Base-by-base conservation (phyloP, 805 yeast genomes). In the Suhomyces pyralidae region DNA sequence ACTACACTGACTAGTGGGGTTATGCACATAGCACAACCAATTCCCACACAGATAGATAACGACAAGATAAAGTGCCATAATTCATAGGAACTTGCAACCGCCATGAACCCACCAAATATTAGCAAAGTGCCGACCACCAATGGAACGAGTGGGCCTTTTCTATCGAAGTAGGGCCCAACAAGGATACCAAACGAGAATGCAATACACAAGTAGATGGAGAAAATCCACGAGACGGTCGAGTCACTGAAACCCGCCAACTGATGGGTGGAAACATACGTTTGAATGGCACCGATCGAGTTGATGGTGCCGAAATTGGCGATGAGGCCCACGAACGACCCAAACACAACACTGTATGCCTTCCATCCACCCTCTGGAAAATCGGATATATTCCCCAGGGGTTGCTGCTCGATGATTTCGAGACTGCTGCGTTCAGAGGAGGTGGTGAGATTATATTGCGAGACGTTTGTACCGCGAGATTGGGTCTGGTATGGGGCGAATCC, bases 291-390 rank as follows among this genome's bases (percentile, higher is more conserved):
- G 8, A 71, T 62, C 5, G 77, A 61, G 48, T 73, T 73, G 38
- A 70, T 38, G 6, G 68, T 53, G 3, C 77, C 78, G 28, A 61
- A 61, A 45, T 54, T 54, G 46, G 56, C 68, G 15, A 68, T 83
- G 20, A 82, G 66, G 1, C 87, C 87, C 10, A 81, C 59, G 30
- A 73, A 69, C 3, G 80, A 55, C 20, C 68, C 68, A 5, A 61
- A 50, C 10, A 63, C 60, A 24, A 63, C 67, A 45, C 51, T 45
- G 46, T 63, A 59, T 9, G 68, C 68, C 15, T 53, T 57, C 14
- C 45, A 22, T 1, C 68, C 68, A 14, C 68, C 68, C 25, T 64
- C 68, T 8, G 68, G 68, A 32, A 38, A 53, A 36, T 36, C 40
- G 8, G 40, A 17, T 22, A 10, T 12, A 12, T 43, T n/a, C 8